phyloP scores from a whole-genome alignment of 192 early-diverging fungal genomes.

The Umbelopsis isabellina region DNA sequence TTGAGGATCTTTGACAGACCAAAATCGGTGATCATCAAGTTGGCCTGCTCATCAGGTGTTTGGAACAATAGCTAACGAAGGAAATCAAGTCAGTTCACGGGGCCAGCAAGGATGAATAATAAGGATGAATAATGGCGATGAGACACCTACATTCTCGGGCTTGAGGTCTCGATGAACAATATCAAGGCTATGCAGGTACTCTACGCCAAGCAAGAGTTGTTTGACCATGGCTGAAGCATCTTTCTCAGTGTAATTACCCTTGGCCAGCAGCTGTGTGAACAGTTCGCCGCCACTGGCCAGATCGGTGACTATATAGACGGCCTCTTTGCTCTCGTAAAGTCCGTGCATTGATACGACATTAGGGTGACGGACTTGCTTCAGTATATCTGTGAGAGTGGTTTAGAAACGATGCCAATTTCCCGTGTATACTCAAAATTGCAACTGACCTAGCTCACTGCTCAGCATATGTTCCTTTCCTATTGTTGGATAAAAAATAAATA shows the following conservation, averaged over 20 bases:
- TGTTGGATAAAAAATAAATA: background rate
- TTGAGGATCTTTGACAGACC: slow-evolving; percentile 76
- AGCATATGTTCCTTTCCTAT: slow-evolving; percentile 67
- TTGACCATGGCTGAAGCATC: slow-evolving; percentile 80
- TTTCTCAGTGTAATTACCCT: slow-evolving; percentile 78
- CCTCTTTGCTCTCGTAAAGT: slow-evolving; percentile 72
- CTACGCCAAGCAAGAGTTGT: slow-evolving; percentile 79
- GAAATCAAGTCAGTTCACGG: background rate
- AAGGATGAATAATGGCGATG: background rate
- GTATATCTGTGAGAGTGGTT: slow-evolving; percentile 44
- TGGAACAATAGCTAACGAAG: slow-evolving; percentile 63
- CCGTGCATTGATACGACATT: slow-evolving; percentile 83
- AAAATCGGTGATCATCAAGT: slow-evolving; percentile 90
- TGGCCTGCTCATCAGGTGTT: slow-evolving; percentile 56
- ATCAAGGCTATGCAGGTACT: slow-evolving; percentile 83
- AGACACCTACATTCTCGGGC: slow-evolving; percentile 74
- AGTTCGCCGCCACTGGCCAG: slow-evolving; percentile 88
- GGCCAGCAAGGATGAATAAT: background rate
- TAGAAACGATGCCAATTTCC: no score
- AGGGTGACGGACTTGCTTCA: slow-evolving; percentile 76
- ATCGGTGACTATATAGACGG: slow-evolving; percentile 74
- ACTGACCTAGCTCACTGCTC: slow-evolving; percentile 59
- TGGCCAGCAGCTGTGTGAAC: slow-evolving; percentile 75
- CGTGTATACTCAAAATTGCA: background rate
- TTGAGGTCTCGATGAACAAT: slow-evolving; percentile 84